Evolutionary conservation across 441 rosid species (phyloP).

Genomic region (Arabidopsis lyrata): DNA sequence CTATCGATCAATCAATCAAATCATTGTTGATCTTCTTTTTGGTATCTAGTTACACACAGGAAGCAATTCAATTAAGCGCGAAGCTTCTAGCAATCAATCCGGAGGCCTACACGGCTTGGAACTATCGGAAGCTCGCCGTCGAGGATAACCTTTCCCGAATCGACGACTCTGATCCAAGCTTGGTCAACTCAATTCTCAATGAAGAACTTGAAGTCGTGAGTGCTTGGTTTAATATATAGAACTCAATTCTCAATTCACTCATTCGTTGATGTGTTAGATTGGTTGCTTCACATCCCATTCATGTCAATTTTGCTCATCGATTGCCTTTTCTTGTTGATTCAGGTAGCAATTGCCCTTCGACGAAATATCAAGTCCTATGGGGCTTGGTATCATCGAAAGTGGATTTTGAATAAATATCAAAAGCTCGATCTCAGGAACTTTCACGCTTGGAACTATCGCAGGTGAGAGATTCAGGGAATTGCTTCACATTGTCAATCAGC

Average conservation of each 20-base stretch:
- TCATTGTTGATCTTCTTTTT: background rate
- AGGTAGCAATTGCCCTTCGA: background rate
- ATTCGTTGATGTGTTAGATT: background rate
- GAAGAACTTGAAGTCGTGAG: background rate
- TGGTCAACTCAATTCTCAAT: background rate
- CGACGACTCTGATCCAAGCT: background rate
- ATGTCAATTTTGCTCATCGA: background rate
- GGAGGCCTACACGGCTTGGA: background rate
- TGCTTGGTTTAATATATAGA: no score
- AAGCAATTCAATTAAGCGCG: background rate
- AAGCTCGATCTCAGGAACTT: background rate
- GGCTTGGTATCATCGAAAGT: constrained; percentile 1
- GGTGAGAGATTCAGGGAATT: background rate
- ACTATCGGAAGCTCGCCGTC: background rate
- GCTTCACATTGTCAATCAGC: background rate
- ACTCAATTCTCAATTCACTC: background rate
- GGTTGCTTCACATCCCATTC: no score
- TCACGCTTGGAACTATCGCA: background rate
- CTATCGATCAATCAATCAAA: background rate
- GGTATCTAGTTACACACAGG: background rate
- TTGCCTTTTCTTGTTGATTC: background rate
- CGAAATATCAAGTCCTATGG: background rate
- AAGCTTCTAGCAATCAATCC: background rate
- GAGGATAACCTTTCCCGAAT: background rate
- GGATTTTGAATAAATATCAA: background rate